Percentiles rank a stretch among this genome's conserved stretches.
Evolutionary conservation across 192 early-diverging fungal species (phyloP).

Genomic region (Umbelopsis ramanniana): DNA sequence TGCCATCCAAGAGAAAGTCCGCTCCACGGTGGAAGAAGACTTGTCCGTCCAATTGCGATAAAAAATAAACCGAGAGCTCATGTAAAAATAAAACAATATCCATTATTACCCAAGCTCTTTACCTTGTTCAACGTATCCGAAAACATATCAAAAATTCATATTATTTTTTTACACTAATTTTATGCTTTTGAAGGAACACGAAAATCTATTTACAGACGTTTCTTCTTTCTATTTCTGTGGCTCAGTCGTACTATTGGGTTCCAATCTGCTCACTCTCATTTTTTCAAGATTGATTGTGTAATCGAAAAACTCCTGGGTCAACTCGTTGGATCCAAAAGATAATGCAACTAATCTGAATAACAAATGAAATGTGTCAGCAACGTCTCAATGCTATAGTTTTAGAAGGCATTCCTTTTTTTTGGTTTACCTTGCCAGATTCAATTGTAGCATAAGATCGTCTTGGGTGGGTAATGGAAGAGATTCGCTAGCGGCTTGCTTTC

Average conservation of each 20-base stretch:
- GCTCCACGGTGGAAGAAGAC: slow-evolving; percentile 61
- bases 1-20: slow-evolving; percentile 81
- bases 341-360: slow-evolving; percentile 42
- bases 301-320: slow-evolving; percentile 43
- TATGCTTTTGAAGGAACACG: too few relatives aligned
- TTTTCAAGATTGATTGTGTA: slow-evolving; percentile 43
- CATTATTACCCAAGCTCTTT: too few relatives aligned
- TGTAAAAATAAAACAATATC: slow-evolving; percentile 1
- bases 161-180: too few relatives aligned
- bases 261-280: slow-evolving; percentile 17
- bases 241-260: neutral
- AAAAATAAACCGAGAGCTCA: slow-evolving; percentile 1
- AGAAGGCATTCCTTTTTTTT: neutral
- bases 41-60: slow-evolving; percentile 83
- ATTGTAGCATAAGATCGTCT: slow-evolving; percentile 44
- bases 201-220: neutral
- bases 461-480: slow-evolving; percentile 33
- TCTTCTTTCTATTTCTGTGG: slow-evolving; percentile 7
- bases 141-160: too few relatives aligned
- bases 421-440: slow-evolving; percentile 46
- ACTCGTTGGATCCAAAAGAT: slow-evolving; percentile 41
- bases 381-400: neutral
- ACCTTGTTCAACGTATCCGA: too few relatives aligned
- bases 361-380: neutral
- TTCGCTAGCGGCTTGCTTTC: slow-evolving; percentile 32